Base-by-base conservation (phyloP, 192 early-diverging fungal species). In the Cladochytrium replicatum region DNA sequence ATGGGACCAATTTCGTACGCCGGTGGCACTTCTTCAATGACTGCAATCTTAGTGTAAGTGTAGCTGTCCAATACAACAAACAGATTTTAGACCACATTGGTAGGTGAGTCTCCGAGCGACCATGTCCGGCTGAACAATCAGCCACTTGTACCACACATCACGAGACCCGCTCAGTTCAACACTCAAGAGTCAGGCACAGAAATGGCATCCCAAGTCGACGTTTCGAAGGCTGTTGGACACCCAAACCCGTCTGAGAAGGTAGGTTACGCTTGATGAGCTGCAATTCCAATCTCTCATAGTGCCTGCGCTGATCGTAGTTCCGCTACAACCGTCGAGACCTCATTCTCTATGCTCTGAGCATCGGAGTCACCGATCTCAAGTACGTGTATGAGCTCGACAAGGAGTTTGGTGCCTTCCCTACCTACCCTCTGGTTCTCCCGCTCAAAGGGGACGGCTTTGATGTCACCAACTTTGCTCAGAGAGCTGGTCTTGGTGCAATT, bases 281-380 rank as follows among this genome's bases (percentile, higher is more conserved):
- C 17, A 11, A 0, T 21, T 41, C 15, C 22, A 50, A n/a, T n/a
- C n/a, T n/a, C n/a, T n/a, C n/a, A n/a, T n/a, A n/a, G n/a, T n/a
- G n/a, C 55, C 44, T 3, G 37, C 48, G 9, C n/a, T n/a, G n/a
- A n/a, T n/a, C n/a, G n/a, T 46, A 61, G 38, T 75, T 82, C 8
- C 37, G 52, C 4, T 85, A 69, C 56, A 84, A 78, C 50, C 55
- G 78, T 9, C 66, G 85, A 5, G 85, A 88, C 54, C 58, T 82
- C 4, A 69, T 86, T 41, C 56, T 88, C n/a, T 88, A 88, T 46
- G 82, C 84, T 6, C 48, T 86, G 15, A 74, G 82, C 5, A 67
- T 87, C 22, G 80, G 80, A 13, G 68, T 78, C 43, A 58, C 63
- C 24, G 84, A 88, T 25, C 66, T 80, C 23, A 61, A 71, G 41